Percentiles rank a stretch among this genome's conserved stretches.
phyloP scores from a whole-genome alignment of 2,329 filamentous ascomycete species.

The Sordariomycetes sp. region DNA sequence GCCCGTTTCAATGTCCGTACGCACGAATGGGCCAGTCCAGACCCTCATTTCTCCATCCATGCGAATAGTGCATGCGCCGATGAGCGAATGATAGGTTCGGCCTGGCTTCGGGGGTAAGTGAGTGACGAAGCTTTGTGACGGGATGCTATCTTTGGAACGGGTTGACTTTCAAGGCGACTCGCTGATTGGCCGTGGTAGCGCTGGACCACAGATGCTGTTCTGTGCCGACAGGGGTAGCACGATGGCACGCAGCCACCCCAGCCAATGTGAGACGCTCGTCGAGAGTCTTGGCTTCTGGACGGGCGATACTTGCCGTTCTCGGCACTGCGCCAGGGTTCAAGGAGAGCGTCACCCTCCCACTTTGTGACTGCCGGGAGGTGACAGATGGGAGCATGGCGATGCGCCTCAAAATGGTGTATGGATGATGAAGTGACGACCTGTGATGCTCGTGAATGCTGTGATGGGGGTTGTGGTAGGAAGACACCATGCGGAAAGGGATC shows the following conservation, averaged over 20 bases:
- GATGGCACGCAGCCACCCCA: neutral
- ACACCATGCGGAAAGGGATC: neutral
- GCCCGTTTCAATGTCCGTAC: neutral
- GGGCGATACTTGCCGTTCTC: neutral
- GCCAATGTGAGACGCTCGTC: neutral
- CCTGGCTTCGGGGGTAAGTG: neutral
- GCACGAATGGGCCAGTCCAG: neutral
- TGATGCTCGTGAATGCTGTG: neutral
- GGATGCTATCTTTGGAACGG: constrained; percentile 1
- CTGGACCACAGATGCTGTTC: neutral
- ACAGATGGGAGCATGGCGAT: neutral
- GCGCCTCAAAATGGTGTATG: neutral
- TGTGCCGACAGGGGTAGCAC: neutral
- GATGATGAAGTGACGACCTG: neutral
- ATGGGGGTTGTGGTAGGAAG: neutral
- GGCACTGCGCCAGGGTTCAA: neutral
- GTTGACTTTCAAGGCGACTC: neutral
- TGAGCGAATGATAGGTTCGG: constrained; percentile 1
- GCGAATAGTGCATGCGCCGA: neutral
- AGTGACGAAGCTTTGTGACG: constrained; percentile 1
- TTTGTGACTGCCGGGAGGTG: neutral
- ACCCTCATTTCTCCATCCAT: neutral
- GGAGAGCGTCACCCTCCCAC: neutral
- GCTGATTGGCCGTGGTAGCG: constrained; percentile 3
- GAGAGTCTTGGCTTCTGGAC: neutral